Evolutionary conservation across 441 rosid species (phyloP).

Genomic region (Populus hybrid): DNA sequence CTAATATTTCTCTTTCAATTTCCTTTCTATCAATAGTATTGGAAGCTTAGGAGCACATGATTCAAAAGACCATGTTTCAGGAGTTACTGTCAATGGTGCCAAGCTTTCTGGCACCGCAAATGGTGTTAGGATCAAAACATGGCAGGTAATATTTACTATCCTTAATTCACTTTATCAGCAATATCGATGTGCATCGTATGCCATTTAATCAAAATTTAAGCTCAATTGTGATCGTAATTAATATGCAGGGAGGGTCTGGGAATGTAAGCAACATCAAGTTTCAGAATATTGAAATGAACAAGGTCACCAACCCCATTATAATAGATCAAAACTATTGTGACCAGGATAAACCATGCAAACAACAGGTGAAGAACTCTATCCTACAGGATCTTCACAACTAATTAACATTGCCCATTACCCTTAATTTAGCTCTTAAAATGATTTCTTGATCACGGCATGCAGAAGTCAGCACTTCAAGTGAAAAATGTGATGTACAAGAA

Average conservation of each 20-base stretch:
- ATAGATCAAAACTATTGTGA: conserved; percentile 85
- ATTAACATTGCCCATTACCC: not conserved
- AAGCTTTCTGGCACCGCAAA: conserved; percentile 55
- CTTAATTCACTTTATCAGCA: not conserved
- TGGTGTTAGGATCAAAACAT: conserved; percentile 89
- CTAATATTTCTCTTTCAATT: not conserved
- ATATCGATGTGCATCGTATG: not conserved
- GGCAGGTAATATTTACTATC: conserved; percentile 52
- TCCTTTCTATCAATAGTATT: conserved; percentile 37
- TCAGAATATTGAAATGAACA: conserved; percentile 61
- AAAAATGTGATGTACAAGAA: conserved; percentile 62
- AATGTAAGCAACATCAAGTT: conserved; percentile 63
- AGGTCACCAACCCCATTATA: too few relatives aligned
- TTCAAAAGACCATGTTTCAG: conserved; percentile 61
- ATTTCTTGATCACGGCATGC: not conserved
- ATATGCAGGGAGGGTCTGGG: conserved; percentile 82
- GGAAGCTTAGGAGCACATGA: conserved; percentile 68
- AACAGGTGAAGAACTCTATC: conserved; percentile 38
- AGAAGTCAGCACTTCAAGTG: conserved; percentile 65
- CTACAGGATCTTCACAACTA: not conserved
- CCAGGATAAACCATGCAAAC: conserved; percentile 53
- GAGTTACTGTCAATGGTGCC: conserved; percentile 55
- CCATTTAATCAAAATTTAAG: not conserved
- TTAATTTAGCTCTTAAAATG: not conserved
- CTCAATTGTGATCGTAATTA: not conserved